A percentile compares a stretch with the other conserved stretches of the same genome.
Evolutionary conservation across 2,329 filamentous ascomycete species (phyloP).

Genomic region (Neonectria neomacrospora): DNA sequence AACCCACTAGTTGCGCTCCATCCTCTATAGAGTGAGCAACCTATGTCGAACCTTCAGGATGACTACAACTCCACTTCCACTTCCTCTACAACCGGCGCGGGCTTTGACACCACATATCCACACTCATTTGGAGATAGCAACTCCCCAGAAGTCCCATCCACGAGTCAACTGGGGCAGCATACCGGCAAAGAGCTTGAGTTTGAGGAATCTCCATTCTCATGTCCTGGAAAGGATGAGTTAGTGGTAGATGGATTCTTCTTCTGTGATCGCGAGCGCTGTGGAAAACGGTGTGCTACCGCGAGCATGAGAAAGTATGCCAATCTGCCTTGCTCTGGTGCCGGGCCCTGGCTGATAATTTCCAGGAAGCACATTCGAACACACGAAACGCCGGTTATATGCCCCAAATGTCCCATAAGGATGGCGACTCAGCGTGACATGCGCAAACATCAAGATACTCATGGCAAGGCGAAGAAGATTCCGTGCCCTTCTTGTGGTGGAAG

Average conservation of each 20-base stretch:
- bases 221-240: constrained; percentile 33
- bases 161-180: not conserved
- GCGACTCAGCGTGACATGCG: constrained; percentile 33
- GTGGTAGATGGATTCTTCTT: constrained; percentile 26
- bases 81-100: not conserved
- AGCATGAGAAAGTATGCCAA: constrained; percentile 31
- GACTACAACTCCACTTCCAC: constrained; percentile 3
- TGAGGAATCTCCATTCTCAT: constrained; percentile 20
- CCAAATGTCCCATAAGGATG: constrained; percentile 19
- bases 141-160: constrained; percentile 1
- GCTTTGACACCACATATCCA: not conserved
- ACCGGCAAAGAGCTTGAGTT: constrained; percentile 17
- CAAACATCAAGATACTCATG: constrained; percentile 26
- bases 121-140: constrained; percentile 8
- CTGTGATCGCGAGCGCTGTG: constrained; percentile 27
- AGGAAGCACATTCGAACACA: constrained; percentile 40
- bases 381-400: constrained; percentile 33
- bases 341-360: not conserved
- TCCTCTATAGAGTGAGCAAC: constrained; percentile 34
- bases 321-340: no score
- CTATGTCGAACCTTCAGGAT: constrained; percentile 9
- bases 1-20: constrained; percentile 5
- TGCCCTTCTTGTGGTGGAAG: not conserved
- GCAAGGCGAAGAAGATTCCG: not conserved
- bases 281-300: constrained; percentile 12